Evolutionary conservation across 345 rosid species (phyloP).

Genomic region (Arabidopsis suecica): DNA sequence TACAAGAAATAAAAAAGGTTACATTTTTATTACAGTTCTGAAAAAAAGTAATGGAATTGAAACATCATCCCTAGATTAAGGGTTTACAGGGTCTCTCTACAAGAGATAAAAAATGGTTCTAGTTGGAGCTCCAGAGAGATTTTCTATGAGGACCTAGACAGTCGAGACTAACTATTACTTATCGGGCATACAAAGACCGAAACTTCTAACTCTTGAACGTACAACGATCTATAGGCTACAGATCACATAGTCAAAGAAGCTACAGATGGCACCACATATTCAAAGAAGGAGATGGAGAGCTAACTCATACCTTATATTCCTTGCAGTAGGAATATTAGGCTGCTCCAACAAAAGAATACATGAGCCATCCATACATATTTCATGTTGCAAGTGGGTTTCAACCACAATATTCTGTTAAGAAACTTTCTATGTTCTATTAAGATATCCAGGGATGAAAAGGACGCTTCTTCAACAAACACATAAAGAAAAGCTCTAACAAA

Average conservation of each 20-base stretch:
- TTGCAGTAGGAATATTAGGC: constrained; percentile 47
- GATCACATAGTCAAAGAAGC: not conserved
- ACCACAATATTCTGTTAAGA: constrained; percentile 38
- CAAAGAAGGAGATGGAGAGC: constrained; percentile 39
- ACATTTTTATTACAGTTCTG: constrained; percentile 2
- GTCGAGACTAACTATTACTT: constrained; percentile 12
- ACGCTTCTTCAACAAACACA: constrained; percentile 9
- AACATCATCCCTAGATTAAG: not conserved
- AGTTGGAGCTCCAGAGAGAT: not conserved
- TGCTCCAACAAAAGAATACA: constrained; percentile 37
- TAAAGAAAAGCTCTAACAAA: constrained; percentile 20
- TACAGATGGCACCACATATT: constrained; percentile 42
- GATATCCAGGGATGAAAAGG: not conserved
- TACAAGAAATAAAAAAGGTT: constrained; percentile 40
- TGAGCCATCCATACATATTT: constrained; percentile 44
- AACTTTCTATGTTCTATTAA: constrained; percentile 29
- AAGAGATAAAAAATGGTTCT: constrained; percentile 5
- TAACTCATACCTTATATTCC: constrained; percentile 48
- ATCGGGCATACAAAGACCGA: constrained; percentile 1
- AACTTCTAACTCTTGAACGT: constrained; percentile 26
- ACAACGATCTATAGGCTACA: constrained; percentile 32
- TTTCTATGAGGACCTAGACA: not conserved
- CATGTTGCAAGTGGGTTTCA: constrained; percentile 36
- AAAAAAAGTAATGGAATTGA: constrained; percentile 7
- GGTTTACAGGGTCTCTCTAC: constrained; percentile 22